phyloP scores from a whole-genome alignment of 352 stramenopile genomes.

The Phytophthora melonis region DNA sequence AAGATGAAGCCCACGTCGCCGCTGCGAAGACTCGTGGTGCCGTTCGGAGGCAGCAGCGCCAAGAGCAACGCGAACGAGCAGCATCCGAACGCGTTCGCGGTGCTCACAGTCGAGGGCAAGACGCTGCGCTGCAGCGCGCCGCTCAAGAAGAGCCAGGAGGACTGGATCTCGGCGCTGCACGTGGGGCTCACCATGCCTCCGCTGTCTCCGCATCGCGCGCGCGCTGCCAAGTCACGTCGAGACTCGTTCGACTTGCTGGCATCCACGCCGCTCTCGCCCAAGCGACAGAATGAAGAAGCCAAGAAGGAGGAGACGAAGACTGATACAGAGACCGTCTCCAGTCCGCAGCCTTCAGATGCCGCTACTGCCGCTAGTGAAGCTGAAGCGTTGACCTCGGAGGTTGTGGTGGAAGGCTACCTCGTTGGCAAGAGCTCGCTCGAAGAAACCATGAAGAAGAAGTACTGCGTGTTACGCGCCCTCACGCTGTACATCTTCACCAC shows the following conservation, averaged over 20 bases:
- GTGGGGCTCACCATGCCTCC: conserved; percentile 82
- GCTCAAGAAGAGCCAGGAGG: conserved; percentile 67
- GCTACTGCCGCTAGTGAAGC: neutral
- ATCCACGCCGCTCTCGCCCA: conserved; percentile 29
- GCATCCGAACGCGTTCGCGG: conserved; percentile 61
- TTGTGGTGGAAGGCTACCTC: conserved; percentile 66
- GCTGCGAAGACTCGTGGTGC: conserved; percentile 28
- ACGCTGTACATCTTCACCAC: conserved; percentile 55
- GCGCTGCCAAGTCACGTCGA: conserved; percentile 65
- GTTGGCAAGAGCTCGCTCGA: conserved; percentile 55
- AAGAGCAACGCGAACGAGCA: conserved; percentile 49
- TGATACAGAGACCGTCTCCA: neutral
- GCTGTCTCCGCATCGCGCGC: conserved; percentile 74
- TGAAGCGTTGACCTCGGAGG: conserved; percentile 7
- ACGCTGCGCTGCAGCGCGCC: conserved; percentile 70
- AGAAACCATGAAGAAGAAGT: conserved; percentile 69
- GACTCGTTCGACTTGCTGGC: conserved; percentile 77
- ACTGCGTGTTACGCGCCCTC: conserved; percentile 57
- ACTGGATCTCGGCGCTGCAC: conserved; percentile 76
- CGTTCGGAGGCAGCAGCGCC: conserved; percentile 33
- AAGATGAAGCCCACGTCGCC: conserved; percentile 47
- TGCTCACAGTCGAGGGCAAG: conserved; percentile 77
- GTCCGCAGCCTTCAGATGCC: neutral
- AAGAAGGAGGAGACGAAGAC: conserved; percentile 14
- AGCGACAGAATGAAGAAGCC: conserved; percentile 22